Base-by-base conservation (phyloP, 257 asterid genomes). In the Avicennia marina region DNA sequence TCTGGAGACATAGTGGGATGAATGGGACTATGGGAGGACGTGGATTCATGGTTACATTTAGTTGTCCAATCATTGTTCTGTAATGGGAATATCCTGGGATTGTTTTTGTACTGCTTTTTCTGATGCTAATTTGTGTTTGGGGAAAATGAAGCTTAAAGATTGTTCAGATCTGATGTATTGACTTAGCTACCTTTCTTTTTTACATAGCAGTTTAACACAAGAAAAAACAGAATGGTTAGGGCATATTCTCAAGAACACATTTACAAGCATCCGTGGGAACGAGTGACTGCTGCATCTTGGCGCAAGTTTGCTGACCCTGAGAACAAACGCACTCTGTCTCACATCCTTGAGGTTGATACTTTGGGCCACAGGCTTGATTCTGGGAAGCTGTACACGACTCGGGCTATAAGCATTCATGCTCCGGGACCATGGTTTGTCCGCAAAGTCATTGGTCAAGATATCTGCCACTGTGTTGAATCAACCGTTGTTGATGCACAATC, bases 391-490 rank as follows among this genome's bases (percentile, higher is more conserved):
- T 65, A 83, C 79, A 86, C 94, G 0, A 89, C 97, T 40, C 87
- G 98, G 17, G 98, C 94, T 11, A 50, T 89, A 60, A 86, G 95
- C 11, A 74, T 93, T 20, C 95, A 86, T 56, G 94, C 94, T 27
- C 98, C 98, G 0, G 98, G 97, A 7, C 98, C 95, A 16, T 89
- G 98, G 98, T 89, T 93, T 60, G 27, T 93, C 20, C 84, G 84
- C 20, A 93, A 76, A 69, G 78, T 93, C 49, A 67, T 88, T 24
- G 89, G 98, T 25, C 97, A 93, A 64, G 95, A 89, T 56, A 80
- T 78, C 34, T 93, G 97, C 67, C 95, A 93, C 70, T 86, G 98
- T 29, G 95, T 93, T 24, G 98, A 93, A 67, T 80, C 95, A 15
- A 86, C 97, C 0, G 79, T 82, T 2, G 98, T 93, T 0, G 96